Conservation (phyloP, 192 early-diverging fungal genomes). For the Funneliformis geosporum region DNA sequence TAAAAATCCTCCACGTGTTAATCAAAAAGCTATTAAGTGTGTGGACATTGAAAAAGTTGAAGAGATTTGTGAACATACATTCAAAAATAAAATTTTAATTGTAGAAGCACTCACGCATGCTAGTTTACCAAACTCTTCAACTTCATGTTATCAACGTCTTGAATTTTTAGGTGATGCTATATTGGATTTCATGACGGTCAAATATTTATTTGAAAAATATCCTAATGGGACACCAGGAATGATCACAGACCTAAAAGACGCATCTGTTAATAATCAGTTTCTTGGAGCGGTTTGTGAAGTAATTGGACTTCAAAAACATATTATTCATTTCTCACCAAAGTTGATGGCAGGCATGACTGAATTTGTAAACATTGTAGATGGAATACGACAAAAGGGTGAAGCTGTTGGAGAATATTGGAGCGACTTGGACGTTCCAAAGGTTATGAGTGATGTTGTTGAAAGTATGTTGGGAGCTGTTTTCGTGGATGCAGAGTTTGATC, state of each 20-base stretch:
- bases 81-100: conserved; percentile 66
- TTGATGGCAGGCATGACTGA: conserved; percentile 60
- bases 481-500: conserved; percentile 74
- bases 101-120: conserved; percentile 88
- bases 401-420: conserved; percentile 74
- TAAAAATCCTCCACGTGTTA: conserved; percentile 34
- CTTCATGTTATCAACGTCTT: conserved; percentile 84
- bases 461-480: conserved; percentile 84
- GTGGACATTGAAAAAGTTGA: conserved; percentile 37
- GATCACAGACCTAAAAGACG: conserved; percentile 82
- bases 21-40: neutral
- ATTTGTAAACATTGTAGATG: conserved; percentile 54
- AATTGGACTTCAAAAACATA: conserved; percentile 62
- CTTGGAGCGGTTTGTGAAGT: conserved; percentile 70
- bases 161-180: conserved; percentile 88
- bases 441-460: conserved; percentile 86
- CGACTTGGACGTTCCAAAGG: conserved; percentile 82
- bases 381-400: conserved; percentile 36
- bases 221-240: conserved; percentile 69
- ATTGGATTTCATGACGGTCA: conserved; percentile 77
- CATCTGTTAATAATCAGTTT: conserved; percentile 85
- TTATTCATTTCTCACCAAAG: conserved; percentile 63
- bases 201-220: conserved; percentile 71
- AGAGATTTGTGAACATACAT: conserved; percentile 58
- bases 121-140: conserved; percentile 54